A percentile compares a stretch with the other conserved stretches of the same genome.
Evolutionary conservation across 139 green algal genomes (phyloP).

Genomic region (Pseudopediastrum boryanum): DNA sequence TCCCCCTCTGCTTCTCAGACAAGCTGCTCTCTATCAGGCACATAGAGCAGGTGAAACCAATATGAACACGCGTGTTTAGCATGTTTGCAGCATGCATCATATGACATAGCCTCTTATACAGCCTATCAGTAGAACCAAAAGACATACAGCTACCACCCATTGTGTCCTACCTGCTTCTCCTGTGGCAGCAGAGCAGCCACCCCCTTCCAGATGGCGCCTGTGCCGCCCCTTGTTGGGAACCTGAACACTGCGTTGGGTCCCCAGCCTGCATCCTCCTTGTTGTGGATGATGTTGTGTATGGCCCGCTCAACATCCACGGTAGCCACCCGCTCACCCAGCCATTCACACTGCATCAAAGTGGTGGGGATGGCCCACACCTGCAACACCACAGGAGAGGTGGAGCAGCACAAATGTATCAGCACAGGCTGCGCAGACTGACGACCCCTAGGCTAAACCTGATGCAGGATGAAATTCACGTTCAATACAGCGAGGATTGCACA

Average conservation of each 20-base stretch:
- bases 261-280: conserved; percentile 89
- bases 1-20: too few relatives aligned
- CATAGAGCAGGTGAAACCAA: too few relatives aligned
- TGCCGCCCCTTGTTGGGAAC: conserved; percentile 86
- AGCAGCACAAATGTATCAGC: conserved; percentile 8
- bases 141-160: not conserved
- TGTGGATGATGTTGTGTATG: conserved; percentile 86
- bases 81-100: not conserved
- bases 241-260: conserved; percentile 92
- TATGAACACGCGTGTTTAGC: too few relatives aligned
- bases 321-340: conserved; percentile 92
- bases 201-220: conserved; percentile 89
- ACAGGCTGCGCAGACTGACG: too few relatives aligned
- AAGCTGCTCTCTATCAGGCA: too few relatives aligned
- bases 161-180: conserved; percentile 63
- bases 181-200: conserved; percentile 82
- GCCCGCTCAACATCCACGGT: conserved; percentile 85
- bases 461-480: too few relatives aligned
- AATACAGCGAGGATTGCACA: too few relatives aligned
- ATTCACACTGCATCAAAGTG: conserved; percentile 89
- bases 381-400: not conserved
- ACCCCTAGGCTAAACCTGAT: too few relatives aligned
- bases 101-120: not conserved
- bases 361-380: conserved; percentile 86
- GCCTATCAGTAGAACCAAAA: not conserved